Conservation (phyloP, 345 rosid species). For the Xanthoceras sorbifolium region DNA sequence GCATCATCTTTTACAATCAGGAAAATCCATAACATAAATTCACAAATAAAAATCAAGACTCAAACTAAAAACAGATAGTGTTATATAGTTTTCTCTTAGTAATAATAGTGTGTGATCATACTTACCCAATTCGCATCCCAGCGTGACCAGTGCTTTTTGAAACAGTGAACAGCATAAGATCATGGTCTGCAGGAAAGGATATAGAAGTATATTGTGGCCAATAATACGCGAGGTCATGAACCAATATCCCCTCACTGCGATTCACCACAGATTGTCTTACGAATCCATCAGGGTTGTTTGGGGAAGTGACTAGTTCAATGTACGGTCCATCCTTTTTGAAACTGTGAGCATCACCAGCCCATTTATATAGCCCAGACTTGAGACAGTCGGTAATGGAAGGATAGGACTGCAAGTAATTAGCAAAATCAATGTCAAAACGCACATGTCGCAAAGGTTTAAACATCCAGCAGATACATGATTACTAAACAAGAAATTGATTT, state of each 20-base stretch:
- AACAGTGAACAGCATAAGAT: slow-evolving; percentile 79
- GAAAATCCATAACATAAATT: background rate
- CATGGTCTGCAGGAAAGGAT: slow-evolving; percentile 63
- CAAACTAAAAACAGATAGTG: background rate
- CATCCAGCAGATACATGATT: background rate
- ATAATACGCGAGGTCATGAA: slow-evolving; percentile 90
- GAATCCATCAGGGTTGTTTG: slow-evolving; percentile 88
- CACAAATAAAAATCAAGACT: background rate
- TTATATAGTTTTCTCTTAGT: background rate
- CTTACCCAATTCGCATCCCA: slow-evolving; percentile 92
- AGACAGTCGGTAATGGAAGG: slow-evolving; percentile 75
- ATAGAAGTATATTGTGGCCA: slow-evolving; percentile 97
- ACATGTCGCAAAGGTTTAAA: background rate
- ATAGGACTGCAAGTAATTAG: slow-evolving; percentile 60
- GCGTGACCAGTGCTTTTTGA: slow-evolving; percentile 93
- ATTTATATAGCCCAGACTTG: slow-evolving; percentile 67
- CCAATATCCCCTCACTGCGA: slow-evolving; percentile 59
- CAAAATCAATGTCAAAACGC: slow-evolving; percentile 17
- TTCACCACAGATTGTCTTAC: slow-evolving; percentile 68
- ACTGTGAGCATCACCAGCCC: slow-evolving; percentile 86
- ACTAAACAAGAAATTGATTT: too few relatives aligned
- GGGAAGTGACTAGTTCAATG: slow-evolving; percentile 92
- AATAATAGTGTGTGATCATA: background rate
- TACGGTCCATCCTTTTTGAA: slow-evolving; percentile 62
- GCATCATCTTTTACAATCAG: too few relatives aligned